These are phyloP conservation scores for Termitomyces sp. DNA, from an alignment of 768 basidiomycete genomes.

Conservation along the genomic window DNA sequence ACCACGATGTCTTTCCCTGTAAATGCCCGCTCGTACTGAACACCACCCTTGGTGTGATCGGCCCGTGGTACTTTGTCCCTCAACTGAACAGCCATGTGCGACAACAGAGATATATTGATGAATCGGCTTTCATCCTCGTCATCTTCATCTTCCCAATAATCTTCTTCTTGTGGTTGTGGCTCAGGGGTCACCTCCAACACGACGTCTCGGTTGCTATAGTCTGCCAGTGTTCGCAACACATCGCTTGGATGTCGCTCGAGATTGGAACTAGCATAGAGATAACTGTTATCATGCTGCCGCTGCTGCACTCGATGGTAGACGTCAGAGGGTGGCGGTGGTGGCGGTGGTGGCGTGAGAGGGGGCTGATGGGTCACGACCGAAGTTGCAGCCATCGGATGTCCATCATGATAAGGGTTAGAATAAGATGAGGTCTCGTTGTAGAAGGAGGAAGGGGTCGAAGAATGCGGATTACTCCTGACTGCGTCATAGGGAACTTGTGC, in stretches of 20 bases:
- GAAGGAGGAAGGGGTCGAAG: slow-evolving; percentile 11
- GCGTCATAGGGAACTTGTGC: neutral
- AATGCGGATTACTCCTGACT: neutral
- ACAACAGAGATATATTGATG: slow-evolving; percentile 83
- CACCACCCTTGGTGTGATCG: slow-evolving; percentile 87
- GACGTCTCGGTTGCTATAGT: slow-evolving; percentile 17
- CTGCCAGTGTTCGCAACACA: slow-evolving; percentile 28
- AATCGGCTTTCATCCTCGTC: slow-evolving; percentile 72
- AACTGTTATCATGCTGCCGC: neutral
- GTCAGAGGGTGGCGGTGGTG: neutral
- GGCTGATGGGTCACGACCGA: slow-evolving; percentile 1
- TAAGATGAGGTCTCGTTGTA: slow-evolving; percentile 3
- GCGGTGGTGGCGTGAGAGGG: slow-evolving; percentile 2
- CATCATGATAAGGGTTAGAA: slow-evolving; percentile 1
- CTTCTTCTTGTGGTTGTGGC: slow-evolving; percentile 22
- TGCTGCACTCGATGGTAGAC: slow-evolving; percentile 1
- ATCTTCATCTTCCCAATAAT: slow-evolving; percentile 56
- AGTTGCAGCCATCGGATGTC: slow-evolving; percentile 2
- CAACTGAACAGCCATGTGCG: slow-evolving; percentile 84
- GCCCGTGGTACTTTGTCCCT: slow-evolving; percentile 86
- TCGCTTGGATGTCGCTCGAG: slow-evolving; percentile 30
- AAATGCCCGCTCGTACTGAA: slow-evolving; percentile 85
- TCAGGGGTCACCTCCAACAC: slow-evolving; percentile 14
- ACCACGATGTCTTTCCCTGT: slow-evolving; percentile 95
- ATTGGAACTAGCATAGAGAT: slow-evolving; percentile 5